Evolutionary conservation across 23 red algal species (phyloP), one percentile per base, ranked within the genome.

Genomic region (Gracilariopsis chorda): DNA sequence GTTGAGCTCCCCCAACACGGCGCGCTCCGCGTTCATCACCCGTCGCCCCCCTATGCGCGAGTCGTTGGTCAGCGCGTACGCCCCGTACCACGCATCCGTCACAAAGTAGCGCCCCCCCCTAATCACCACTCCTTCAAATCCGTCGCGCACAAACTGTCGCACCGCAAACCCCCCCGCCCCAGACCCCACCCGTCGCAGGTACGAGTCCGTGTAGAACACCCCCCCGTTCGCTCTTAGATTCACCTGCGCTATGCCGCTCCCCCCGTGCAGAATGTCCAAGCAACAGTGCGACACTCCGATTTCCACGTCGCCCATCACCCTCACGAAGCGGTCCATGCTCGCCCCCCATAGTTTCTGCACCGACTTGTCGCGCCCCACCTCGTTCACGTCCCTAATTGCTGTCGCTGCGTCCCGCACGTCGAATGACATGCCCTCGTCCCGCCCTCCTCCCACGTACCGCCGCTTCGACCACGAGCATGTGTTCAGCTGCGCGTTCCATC

Each of bases 141-240:
- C 41, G 33, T 39, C 41, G 8, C 21, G 35, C 62, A 68, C 1
- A 19, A 39, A 68, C 32, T 68, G 62, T 5, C 62, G 62, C 2
- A 36, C 33, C 17, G 35, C 35, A 19, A 68, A 68, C 17, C 30
- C 41, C 20, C 62, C 62, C 2, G 62, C 8, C 4, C 14, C 17
- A 12, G 35, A 39, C 62, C 41, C 41, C 62, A 68, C 62, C 3
- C 62, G 33, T 19, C 62, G 35, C 33, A 68, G 41, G 17, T 68
- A 68, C 3, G 83, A 42, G 37, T 88, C 83, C 10, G 83, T 88
- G 32, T 88, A 88, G 3, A 88, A 88, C 21, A 74, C 83, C 13
- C 83, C 83, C 43, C 62, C 62, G 16, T 33, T 45, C 35, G 25
- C 39, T 59, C 68, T 41, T 47, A 85, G 35, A 32, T 48, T 39